Conservation (phyloP, 1,139 yeast species). For the Protomyces pachydermus region DNA sequence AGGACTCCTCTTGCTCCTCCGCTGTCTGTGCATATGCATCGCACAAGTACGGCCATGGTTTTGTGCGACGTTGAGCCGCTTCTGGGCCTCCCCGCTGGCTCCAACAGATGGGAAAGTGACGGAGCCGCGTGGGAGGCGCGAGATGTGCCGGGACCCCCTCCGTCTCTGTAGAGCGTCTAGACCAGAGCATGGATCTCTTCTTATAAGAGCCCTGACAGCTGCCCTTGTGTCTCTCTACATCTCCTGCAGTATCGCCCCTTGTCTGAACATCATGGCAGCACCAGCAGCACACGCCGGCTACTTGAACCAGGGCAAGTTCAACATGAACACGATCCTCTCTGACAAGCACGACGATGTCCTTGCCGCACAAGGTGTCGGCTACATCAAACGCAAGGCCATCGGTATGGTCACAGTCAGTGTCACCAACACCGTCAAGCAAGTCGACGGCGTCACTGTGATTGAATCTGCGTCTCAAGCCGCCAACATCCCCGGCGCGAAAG, state of each 20-base stretch:
- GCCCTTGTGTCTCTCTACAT: background rate
- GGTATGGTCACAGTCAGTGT: slow-evolving; percentile 20
- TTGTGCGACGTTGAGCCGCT: too few species aligned
- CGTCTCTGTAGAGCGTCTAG: too few species aligned
- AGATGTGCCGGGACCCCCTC: too few species aligned
- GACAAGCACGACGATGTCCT: slow-evolving; percentile 14
- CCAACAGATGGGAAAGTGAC: too few species aligned
- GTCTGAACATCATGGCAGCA: slow-evolving; percentile 7
- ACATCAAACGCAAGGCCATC: slow-evolving; percentile 25
- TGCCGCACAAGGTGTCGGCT: slow-evolving; percentile 26
- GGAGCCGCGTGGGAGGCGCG: too few species aligned
- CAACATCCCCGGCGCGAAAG: slow-evolving; percentile 18
- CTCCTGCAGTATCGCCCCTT: background rate
- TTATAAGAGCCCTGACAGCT: background rate
- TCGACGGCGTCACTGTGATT: slow-evolving; percentile 11
- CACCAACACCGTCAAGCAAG: slow-evolving; percentile 13
- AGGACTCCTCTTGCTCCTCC: too few species aligned
- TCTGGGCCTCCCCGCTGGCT: too few species aligned
- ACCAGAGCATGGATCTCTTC: too few species aligned
- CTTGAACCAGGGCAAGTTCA: slow-evolving; percentile 18
- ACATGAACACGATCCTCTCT: slow-evolving; percentile 23
- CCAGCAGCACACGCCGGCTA: slow-evolving; percentile 8
- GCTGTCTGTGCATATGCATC: too few species aligned
- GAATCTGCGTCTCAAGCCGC: slow-evolving; percentile 14
- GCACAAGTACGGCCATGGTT: too few species aligned